Base-by-base conservation (phyloP, 495 filamentous ascomycete genomes). In the Penicillium tannophilum region DNA sequence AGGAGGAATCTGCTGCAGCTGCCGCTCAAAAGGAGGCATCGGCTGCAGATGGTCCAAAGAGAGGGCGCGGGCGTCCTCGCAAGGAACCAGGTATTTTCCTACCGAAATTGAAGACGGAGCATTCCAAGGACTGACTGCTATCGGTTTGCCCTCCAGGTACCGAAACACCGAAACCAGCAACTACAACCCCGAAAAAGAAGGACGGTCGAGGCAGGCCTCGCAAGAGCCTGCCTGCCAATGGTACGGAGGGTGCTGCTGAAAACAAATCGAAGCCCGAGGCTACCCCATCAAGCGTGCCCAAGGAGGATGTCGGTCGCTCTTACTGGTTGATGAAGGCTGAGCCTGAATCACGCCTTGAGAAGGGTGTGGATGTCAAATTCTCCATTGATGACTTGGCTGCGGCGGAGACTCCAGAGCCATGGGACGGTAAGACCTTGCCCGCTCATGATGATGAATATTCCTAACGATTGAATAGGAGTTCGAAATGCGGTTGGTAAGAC, bases 271-370 rank as follows among this genome's bases (percentile, higher is more conserved):
- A 58, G 44, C 8, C 53, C 24, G 65, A 65, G 3, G 50, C 53
- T n/a, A 57, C 58, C 3, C 24, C 43, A 3, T 42, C 50, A 2
- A 57, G 48, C 8, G 54, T 59, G 26, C 55, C 63, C 28, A 51
- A 54, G 23, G 55, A 59, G 5, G 64, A 65, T 7, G 54, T 63
- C 26, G 69, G 62, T 17, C 72, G 62, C 24, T 77, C 76, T 23
- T 96, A 91, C 73, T 97, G 93, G 93, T 84, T 98, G 59, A 85
- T 98, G 85, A 98, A 98, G 77, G 92, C 93, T 8, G 93, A 98
- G 73, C 93, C 94, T 3, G 88, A 92, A 65, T 86, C 91, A 26
- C 87, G 94, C 19, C 69, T 92, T 23, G 91, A 94, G 68, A 96
- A 91, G 50, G 91, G 91, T 16, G 78, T 87, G 52, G 89, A 97